A percentile compares a stretch with the other conserved stretches of the same genome.
phyloP scores from a whole-genome alignment of 768 basidiomycete species.

The Tulasnella sp. region DNA sequence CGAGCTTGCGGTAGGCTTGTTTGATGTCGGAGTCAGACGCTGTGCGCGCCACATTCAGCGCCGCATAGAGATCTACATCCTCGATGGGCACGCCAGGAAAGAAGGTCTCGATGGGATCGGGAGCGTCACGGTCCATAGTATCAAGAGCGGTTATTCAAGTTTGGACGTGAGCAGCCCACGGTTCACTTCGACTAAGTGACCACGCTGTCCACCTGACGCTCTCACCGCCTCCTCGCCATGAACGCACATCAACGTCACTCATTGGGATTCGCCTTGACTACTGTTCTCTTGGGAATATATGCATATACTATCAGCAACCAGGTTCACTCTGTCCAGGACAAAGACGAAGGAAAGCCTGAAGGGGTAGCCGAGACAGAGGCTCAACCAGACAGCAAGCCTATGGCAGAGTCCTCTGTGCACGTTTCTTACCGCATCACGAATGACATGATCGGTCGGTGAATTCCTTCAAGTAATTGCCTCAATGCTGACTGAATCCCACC shows the following conservation, averaged over 20 bases:
- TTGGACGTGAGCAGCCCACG: background rate
- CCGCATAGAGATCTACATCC: conserved; percentile 62
- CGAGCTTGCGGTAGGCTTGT: conserved; percentile 31
- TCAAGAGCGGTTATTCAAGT: background rate
- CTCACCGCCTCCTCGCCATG: background rate
- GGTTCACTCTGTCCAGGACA: background rate
- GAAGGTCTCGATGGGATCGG: conserved; percentile 60
- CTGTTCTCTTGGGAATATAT: background rate
- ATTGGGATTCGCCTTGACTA: background rate
- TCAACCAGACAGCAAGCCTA: background rate
- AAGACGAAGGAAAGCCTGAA: background rate
- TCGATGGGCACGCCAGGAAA: conserved; percentile 55
- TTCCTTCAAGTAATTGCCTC: background rate
- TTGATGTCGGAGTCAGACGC: conserved; percentile 60
- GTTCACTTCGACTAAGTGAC: background rate
- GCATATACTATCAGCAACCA: background rate
- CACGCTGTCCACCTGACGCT: background rate
- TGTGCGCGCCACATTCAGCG: conserved; percentile 45
- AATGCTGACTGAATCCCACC: background rate
- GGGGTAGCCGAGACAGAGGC: background rate
- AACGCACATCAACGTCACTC: background rate
- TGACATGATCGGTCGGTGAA: conserved; percentile 10
- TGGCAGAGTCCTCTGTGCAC: conserved; percentile 6
- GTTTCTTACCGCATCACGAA: conserved; percentile 9
- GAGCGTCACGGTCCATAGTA: conserved; percentile 51